Evolutionary conservation across 192 early-diverging fungal species (phyloP), one percentile per base, ranked within the genome.

Genomic region (Diversispora epigaea): DNA sequence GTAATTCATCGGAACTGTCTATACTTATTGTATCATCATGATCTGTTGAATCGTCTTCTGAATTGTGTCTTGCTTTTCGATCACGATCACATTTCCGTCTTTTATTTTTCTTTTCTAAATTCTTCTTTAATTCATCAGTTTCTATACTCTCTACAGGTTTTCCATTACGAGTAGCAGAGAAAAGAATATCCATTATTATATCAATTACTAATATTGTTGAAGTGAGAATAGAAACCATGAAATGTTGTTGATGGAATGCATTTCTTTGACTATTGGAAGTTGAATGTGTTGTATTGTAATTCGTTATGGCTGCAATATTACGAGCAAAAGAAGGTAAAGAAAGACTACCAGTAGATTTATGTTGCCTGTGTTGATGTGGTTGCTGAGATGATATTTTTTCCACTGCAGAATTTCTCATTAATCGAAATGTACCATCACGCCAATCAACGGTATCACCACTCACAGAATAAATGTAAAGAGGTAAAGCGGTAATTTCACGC

Each of bases 371-470:
- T 49, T 4, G 75, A 77, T n/a, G 75, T 61, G 7, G 77, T 77
- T 43, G 40, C 55, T 17, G 63, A 58, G 50, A 62, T 17, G 62
- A 56, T 57, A 55, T 21, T 22, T 76, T 72, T n/a, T 80, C 69
- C 6, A 90, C 92, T 7, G 92, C 91, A 17, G 91, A 91, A 60
- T 88, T 85, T 21, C 85, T 67, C 32, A 83, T 75, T 56, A 94
- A 79, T 54, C 80, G 66, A 66, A 88, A 95, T n/a, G 77, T 77
- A 50, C 85, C 87, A 32, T 94, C 94, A 15, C 97, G 89, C 97
- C 97, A 98, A 41, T 90, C 87, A 7, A 98, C 93, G 6, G 87
- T 89, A 61, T 89, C 88, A 12, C 95, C 97, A 4, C 82, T 79
- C 71, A 95, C 91, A 4, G 95, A 94, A 75, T 88, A 93, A 0